Percentiles rank a stretch among this genome's conserved stretches.
phyloP scores from a whole-genome alignment of 306 rosid genomes.

The Senna siamea region DNA sequence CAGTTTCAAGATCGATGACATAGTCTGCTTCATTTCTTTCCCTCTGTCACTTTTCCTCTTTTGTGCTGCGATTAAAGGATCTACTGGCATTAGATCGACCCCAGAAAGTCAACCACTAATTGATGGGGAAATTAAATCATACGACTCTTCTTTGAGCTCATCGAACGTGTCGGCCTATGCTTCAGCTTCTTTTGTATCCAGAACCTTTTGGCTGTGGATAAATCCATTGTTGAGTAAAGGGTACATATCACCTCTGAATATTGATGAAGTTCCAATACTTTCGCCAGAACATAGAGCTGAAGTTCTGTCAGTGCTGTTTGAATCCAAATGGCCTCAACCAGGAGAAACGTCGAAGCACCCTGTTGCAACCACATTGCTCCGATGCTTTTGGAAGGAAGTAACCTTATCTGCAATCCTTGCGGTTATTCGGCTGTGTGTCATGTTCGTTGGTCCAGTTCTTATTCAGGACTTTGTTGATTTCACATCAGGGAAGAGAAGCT shows the following conservation, averaged over 20 bases:
- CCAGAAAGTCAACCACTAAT: slow-evolving; percentile 36
- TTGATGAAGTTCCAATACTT: slow-evolving; percentile 75
- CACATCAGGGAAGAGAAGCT: slow-evolving; percentile 81
- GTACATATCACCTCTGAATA: slow-evolving; percentile 60
- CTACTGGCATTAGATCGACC: slow-evolving; percentile 55
- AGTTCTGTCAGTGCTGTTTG: slow-evolving; percentile 65
- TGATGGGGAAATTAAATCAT: slow-evolving; percentile 44
- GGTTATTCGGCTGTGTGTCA: slow-evolving; percentile 59
- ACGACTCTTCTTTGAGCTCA: no score
- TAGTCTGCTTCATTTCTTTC: slow-evolving; percentile 55
- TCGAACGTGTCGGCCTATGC: slow-evolving; percentile 69
- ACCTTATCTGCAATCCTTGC: slow-evolving; percentile 83
- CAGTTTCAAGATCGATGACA: slow-evolving; percentile 63
- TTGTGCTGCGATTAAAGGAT: slow-evolving; percentile 60
- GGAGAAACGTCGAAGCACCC: slow-evolving; percentile 71
- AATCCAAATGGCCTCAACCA: slow-evolving; percentile 80
- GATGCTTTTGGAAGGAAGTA: slow-evolving; percentile 78
- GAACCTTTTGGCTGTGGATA: slow-evolving; percentile 87
- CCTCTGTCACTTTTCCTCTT: slow-evolving; percentile 66
- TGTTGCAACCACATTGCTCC: slow-evolving; percentile 66
- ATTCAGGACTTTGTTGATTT: slow-evolving; percentile 77
- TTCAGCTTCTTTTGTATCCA: slow-evolving; percentile 75
- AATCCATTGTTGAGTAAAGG: slow-evolving; percentile 88
- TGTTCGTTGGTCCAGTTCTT: slow-evolving; percentile 80
- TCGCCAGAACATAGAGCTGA: slow-evolving; percentile 79